Conservation (phyloP, 495 filamentous ascomycete species). For the Viridothelium virens region DNA sequence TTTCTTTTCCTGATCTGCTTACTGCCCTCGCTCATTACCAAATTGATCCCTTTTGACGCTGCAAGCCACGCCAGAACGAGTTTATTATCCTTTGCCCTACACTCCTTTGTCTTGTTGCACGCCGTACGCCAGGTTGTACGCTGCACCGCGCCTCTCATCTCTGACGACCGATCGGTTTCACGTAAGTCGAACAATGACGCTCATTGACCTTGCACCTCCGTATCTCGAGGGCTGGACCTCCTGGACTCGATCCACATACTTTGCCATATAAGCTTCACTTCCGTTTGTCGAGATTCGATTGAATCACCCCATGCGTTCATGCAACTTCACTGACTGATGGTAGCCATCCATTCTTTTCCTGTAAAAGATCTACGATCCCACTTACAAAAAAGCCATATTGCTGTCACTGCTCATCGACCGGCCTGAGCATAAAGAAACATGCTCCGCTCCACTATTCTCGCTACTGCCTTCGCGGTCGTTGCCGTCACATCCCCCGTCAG, state of each 20-base stretch:
- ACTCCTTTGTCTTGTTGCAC: neutral
- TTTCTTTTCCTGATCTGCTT: neutral
- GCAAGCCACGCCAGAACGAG: neutral
- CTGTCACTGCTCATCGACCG: neutral
- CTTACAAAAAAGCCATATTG: neutral
- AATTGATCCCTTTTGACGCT: neutral
- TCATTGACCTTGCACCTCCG: neutral
- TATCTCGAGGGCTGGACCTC: neutral
- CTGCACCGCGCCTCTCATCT: neutral
- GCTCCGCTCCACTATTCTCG: neutral
- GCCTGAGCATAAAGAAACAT: neutral
- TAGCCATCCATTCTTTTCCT: neutral
- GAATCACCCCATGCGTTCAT: neutral
- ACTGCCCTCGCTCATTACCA: neutral
- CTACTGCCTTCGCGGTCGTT: neutral
- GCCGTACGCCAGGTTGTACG: neutral
- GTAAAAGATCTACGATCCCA: neutral
- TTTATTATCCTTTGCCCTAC: neutral
- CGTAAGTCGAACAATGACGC: slow-evolving; percentile 1
- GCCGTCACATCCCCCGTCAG: neutral
- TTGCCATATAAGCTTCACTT: neutral
- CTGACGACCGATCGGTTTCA: neutral
- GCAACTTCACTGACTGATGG: neutral
- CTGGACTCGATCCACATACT: neutral
- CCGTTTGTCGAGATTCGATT: neutral